Percentiles rank a stretch among this genome's conserved stretches.
Evolutionary conservation across 2,329 filamentous ascomycete species (phyloP).

Genomic region (Colletotrichum musae): DNA sequence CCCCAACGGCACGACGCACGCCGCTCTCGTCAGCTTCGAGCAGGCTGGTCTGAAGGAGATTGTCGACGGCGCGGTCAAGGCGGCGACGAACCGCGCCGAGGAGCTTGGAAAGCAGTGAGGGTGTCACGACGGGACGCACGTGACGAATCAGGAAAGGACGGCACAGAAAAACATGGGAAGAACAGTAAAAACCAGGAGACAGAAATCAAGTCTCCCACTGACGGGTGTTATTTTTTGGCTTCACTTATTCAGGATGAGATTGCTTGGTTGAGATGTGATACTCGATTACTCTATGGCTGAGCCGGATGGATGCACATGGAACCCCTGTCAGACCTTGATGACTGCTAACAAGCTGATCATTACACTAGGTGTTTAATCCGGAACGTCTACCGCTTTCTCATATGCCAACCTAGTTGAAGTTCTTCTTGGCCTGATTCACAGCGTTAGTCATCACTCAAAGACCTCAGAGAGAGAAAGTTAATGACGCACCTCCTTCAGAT

Average conservation of each 20-base stretch:
- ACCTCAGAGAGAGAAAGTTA: not conserved
- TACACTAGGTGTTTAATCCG: too few species aligned
- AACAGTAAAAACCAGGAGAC: not conserved
- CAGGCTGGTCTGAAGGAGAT: slow-evolving; percentile 58
- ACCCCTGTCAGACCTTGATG: too few species aligned
- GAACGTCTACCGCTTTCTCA: too few species aligned
- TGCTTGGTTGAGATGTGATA: too few species aligned
- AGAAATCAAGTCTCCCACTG: not conserved
- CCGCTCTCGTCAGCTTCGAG: slow-evolving; percentile 64
- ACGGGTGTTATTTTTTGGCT: too few species aligned
- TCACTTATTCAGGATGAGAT: too few species aligned
- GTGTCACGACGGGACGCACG: not conserved
- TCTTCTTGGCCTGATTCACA: slow-evolving; percentile 26
- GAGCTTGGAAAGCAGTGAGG: slow-evolving; percentile 50
- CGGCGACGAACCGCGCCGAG: slow-evolving; percentile 57
- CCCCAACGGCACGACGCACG: slow-evolving; percentile 66
- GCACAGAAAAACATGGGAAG: not conserved
- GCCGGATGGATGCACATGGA: too few species aligned
- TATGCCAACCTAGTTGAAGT: slow-evolving; percentile 16
- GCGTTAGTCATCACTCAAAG: not conserved
- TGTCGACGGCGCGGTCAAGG: slow-evolving; percentile 62
- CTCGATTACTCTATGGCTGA: too few species aligned
- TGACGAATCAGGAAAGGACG: not conserved
- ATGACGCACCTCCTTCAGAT: slow-evolving; percentile 26
- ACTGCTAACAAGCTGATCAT: too few species aligned